These are phyloP conservation scores for Pisolithus thermaeus DNA, from an alignment of 1,284 basidiomycete species.

Conservation along the genomic window DNA sequence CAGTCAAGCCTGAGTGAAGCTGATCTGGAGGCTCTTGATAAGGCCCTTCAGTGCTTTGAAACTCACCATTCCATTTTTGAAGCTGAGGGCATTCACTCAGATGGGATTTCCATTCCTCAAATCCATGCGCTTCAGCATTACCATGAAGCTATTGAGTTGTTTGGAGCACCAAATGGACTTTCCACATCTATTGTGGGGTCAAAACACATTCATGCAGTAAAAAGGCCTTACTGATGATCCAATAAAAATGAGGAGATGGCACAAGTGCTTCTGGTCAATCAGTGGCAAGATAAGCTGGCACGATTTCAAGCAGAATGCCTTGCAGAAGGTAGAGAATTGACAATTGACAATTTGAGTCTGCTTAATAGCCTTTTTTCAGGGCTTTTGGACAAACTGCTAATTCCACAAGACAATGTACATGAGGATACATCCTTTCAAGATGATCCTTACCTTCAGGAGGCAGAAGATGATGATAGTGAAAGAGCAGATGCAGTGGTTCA, in stretches of 20 bases:
- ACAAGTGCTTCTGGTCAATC: neutral
- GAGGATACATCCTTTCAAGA: neutral
- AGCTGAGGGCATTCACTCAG: constrained; percentile 3
- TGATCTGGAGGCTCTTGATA: constrained; percentile 2
- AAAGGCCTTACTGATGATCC: neutral
- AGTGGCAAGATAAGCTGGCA: neutral
- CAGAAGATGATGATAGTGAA: neutral
- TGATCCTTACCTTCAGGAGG: neutral
- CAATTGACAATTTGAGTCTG: neutral
- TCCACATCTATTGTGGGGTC: constrained; percentile 1
- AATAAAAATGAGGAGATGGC: neutral
- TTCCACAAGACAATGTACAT: neutral
- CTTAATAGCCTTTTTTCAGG: neutral
- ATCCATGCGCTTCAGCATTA: constrained; percentile 5
- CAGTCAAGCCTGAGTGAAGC: neutral
- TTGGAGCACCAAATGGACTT: constrained; percentile 1
- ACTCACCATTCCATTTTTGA: neutral
- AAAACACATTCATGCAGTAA: constrained; percentile 1
- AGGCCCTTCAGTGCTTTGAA: neutral
- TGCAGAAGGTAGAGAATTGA: neutral
- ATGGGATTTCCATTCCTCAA: constrained; percentile 6
- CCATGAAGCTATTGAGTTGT: neutral
- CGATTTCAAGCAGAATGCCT: neutral
- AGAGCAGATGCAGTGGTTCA: neutral
- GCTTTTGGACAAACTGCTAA: neutral